Percentiles rank a stretch among this genome's conserved stretches.
Conservation (phyloP, 176 grass and related monocot genomes). For the Puya raimondii region DNA sequence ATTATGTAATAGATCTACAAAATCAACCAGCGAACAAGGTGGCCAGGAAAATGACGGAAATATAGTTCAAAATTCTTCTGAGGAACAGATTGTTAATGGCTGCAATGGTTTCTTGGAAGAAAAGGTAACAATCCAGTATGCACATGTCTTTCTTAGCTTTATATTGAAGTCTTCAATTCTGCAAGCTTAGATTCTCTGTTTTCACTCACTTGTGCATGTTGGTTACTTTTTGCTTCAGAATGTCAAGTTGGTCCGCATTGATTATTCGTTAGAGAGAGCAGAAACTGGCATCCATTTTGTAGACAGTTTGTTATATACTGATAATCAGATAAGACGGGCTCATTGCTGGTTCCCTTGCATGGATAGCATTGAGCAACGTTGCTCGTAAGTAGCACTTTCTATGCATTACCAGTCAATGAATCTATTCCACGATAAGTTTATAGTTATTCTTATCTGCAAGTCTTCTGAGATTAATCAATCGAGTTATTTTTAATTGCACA, state of each 20-base stretch:
- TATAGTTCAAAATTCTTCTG: slow-evolving; percentile 6
- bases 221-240: slow-evolving; percentile 52
- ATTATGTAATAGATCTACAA: slow-evolving; percentile 41
- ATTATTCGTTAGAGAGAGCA: slow-evolving; percentile 78
- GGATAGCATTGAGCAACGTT: slow-evolving; percentile 53
- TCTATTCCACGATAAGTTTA: slow-evolving; percentile 8
- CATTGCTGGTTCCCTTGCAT: slow-evolving; percentile 97
- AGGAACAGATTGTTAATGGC: slow-evolving; percentile 42
- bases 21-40: slow-evolving; percentile 38
- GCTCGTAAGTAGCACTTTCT: slow-evolving; percentile 49
- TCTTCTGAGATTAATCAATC: slow-evolving; percentile 9
- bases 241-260: slow-evolving; percentile 68
- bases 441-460: slow-evolving; percentile 17
- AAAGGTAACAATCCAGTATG: slow-evolving; percentile 18
- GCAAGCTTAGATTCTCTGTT: too few relatives aligned
- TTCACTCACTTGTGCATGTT: background rate
- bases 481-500: slow-evolving; percentile 28
- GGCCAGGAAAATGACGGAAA: slow-evolving; percentile 47
- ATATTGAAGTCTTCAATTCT: background rate
- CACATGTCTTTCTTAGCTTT: background rate
- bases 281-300: slow-evolving; percentile 89
- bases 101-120: slow-evolving; percentile 48
- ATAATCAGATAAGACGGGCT: slow-evolving; percentile 65
- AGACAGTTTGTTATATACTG: slow-evolving; percentile 50
- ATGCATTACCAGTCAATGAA: slow-evolving; percentile 13